phyloP scores from a whole-genome alignment of 83 land plant genomes.

The Diphasiastrum complanatum region DNA sequence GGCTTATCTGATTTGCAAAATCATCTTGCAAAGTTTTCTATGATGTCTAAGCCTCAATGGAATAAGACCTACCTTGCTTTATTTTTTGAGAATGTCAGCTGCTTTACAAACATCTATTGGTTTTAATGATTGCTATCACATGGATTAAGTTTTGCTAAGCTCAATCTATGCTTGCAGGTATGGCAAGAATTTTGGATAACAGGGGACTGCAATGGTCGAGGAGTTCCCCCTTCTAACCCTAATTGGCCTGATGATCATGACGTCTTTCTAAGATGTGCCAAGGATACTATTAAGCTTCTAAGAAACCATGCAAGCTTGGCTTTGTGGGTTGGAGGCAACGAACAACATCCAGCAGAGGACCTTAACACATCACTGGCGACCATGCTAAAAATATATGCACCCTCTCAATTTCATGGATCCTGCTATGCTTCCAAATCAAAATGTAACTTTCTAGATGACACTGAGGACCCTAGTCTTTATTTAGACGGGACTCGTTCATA shows the following conservation, averaged over 20 bases:
- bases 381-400: conserved; percentile 45
- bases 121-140: too few species aligned
- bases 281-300: conserved; percentile 80
- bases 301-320: conserved; percentile 92
- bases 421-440: not conserved
- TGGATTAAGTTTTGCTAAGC: too few species aligned
- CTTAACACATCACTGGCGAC: conserved; percentile 55
- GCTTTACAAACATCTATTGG: too few species aligned
- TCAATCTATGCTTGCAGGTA: too few species aligned
- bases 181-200: conserved; percentile 99
- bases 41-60: too few species aligned
- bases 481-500: conserved; percentile 89
- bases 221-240: conserved; percentile 66
- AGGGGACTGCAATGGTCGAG: conserved; percentile 92
- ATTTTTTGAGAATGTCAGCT: too few species aligned
- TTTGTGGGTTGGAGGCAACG: conserved; percentile 97
- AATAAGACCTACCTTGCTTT: too few species aligned
- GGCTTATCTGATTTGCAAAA: too few species aligned
- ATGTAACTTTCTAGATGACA: not conserved
- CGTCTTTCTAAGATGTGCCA: conserved; percentile 77
- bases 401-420: conserved; percentile 38
- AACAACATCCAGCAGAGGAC: conserved; percentile 81
- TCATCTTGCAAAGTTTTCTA: too few species aligned
- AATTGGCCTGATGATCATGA: conserved; percentile 85
- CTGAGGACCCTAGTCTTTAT: conserved; percentile 62